phyloP scores from a whole-genome alignment of 768 basidiomycete species.

The Lentinula edodes region DNA sequence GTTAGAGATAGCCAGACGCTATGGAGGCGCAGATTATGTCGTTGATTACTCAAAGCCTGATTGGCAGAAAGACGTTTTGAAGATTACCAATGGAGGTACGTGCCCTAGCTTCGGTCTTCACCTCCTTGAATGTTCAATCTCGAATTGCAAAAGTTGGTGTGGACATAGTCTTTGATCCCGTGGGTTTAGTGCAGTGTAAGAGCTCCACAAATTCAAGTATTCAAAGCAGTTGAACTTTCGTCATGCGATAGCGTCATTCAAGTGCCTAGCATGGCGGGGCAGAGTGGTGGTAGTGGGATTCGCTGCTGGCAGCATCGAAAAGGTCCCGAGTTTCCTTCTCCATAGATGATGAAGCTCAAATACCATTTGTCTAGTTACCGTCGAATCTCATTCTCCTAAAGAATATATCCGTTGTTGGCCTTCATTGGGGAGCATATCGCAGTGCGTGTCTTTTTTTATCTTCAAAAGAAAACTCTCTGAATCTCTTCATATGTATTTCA shows the following conservation, averaged over 20 bases:
- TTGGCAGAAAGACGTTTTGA: slow-evolving; percentile 90
- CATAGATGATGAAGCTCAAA: neutral
- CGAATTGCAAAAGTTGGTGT: neutral
- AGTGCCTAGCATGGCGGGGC: slow-evolving; percentile 94
- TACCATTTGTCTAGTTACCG: slow-evolving; percentile 51
- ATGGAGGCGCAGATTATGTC: slow-evolving; percentile 78
- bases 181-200: slow-evolving; percentile 68
- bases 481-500: neutral
- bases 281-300: slow-evolving; percentile 93
- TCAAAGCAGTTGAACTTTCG: neutral
- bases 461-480: neutral
- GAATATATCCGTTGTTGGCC: slow-evolving; percentile 77
- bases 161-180: slow-evolving; percentile 75
- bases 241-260: slow-evolving; percentile 63
- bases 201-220: neutral
- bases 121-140: neutral
- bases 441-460: slow-evolving; percentile 39
- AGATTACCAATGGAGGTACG: slow-evolving; percentile 73
- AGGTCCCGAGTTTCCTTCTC: slow-evolving; percentile 35
- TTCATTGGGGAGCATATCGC: slow-evolving; percentile 83
- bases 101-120: neutral
- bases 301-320: slow-evolving; percentile 79
- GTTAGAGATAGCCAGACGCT: slow-evolving; percentile 65
- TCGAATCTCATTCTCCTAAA: slow-evolving; percentile 81
- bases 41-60: slow-evolving; percentile 72